Base-by-base conservation (phyloP, 169 alveolate genomes). In the Eimeria acervulina region DNA sequence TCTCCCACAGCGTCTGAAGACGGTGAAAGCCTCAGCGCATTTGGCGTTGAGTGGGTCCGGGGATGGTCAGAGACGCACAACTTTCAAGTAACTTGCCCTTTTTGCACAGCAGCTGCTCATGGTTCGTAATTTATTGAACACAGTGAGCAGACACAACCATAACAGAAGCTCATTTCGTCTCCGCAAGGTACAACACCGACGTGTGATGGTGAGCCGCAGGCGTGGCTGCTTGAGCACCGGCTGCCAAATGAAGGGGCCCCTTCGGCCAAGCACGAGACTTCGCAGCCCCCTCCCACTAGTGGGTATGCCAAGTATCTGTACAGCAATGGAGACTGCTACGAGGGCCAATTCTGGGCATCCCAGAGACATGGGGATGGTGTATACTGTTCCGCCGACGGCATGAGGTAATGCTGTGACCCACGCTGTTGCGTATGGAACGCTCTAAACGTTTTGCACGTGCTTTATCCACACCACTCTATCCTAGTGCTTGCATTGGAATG, bases 291-390 rank as follows among this genome's bases (percentile, higher is more conserved):
- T 4, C 96, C 96, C n/a, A 52, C 80, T 0, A 47, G 76, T 47
- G 96, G 96, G 31, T 80, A 61, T 42, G 96, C 76, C 2, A 72
- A 83, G 72, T 81, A 74, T 47, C 63, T 93, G 52, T 93, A 93
- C 76, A 88, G 84, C 78, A 81, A 93, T 28, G 89, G 96, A 38
- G 96, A 93, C 47, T 52, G 78, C 31, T 95, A 95, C 63, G 95
- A 95, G 63, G 97, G 97, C 33, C 90, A 95, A 10, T 95, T 85
- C 78, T 42, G 59, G 59, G 83, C 84, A 3, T 55, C 74, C n/a
- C 52, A 88, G 88, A 51, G 97, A n/a, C 96, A 90, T 70, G 97
- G 97, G n/a, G 93, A 89, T 28, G 97, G 97, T 6, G 94, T 95
- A 2, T 93, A 93, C 42, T 81, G 93, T n/a, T 59, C 84, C 33